Conservation (phyloP, 805 yeast species). For the Myxozyma nipponensis region DNA sequence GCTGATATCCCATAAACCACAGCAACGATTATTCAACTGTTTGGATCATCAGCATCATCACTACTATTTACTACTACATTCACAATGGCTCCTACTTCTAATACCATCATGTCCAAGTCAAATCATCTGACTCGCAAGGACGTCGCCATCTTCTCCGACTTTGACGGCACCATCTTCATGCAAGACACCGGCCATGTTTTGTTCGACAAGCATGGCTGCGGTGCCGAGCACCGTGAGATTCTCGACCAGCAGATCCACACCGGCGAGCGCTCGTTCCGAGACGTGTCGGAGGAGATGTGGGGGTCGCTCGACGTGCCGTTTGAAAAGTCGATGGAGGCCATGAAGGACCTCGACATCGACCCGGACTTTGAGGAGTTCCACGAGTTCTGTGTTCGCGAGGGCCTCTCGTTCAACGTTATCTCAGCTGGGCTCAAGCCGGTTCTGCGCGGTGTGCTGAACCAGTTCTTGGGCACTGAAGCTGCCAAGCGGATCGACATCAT, state of each 20-base stretch:
- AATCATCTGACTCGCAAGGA: slow-evolving; percentile 21
- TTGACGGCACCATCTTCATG: slow-evolving; percentile 45
- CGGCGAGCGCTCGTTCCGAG: slow-evolving; percentile 39
- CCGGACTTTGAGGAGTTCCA: slow-evolving; percentile 41
- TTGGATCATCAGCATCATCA: too few species aligned
- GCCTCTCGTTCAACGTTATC: slow-evolving; percentile 43
- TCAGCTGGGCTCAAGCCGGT: slow-evolving; percentile 45
- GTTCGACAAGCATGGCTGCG: slow-evolving; percentile 44
- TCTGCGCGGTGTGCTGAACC: slow-evolving; percentile 42
- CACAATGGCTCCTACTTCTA: not conserved
- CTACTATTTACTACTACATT: not conserved
- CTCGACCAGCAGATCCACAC: slow-evolving; percentile 41
- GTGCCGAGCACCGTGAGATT: slow-evolving; percentile 38
- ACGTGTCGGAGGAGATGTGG: slow-evolving; percentile 45
- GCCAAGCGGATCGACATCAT: slow-evolving; percentile 40
- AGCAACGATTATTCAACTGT: too few species aligned
- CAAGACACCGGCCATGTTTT: slow-evolving; percentile 47
- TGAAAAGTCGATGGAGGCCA: slow-evolving; percentile 38
- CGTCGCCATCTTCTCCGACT: slow-evolving; percentile 35
- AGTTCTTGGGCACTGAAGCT: slow-evolving; percentile 40
- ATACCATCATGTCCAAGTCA: not conserved
- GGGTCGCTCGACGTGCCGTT: slow-evolving; percentile 42
- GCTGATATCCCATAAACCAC: too few species aligned
- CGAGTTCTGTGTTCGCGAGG: slow-evolving; percentile 38
- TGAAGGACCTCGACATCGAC: slow-evolving; percentile 40